These are phyloP conservation scores for Coemansia nantahalensis DNA, from an alignment of 192 early-diverging fungal species.

Conservation along the genomic window DNA sequence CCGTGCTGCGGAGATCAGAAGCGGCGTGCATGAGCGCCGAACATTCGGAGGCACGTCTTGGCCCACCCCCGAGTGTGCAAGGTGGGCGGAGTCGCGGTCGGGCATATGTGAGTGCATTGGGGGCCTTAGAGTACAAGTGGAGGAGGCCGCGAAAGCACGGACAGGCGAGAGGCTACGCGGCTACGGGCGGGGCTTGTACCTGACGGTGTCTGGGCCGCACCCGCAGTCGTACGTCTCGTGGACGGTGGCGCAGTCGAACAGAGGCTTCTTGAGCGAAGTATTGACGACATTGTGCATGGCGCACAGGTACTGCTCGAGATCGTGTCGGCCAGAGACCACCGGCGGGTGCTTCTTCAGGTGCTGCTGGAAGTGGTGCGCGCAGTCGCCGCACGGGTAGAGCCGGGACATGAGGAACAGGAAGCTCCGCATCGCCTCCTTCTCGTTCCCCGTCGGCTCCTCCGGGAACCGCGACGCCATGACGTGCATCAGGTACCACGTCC, in stretches of 20 bases:
- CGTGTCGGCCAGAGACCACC: conserved; percentile 65
- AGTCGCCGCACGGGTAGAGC: conserved; percentile 97
- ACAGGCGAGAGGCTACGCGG: neutral
- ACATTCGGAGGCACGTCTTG: too few species aligned
- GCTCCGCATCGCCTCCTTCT: conserved; percentile 70
- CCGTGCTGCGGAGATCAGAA: too few species aligned
- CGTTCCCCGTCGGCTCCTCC: conserved; percentile 67
- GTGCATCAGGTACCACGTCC: conserved; percentile 91
- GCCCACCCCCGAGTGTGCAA: too few species aligned
- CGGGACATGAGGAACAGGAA: conserved; percentile 81
- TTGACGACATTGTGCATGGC: conserved; percentile 92
- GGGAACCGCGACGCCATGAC: conserved; percentile 92
- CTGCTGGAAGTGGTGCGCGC: conserved; percentile 83
- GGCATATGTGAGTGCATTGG: too few species aligned
- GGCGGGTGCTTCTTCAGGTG: conserved; percentile 78
- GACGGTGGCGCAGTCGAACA: conserved; percentile 78
- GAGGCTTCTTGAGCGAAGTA: conserved; percentile 69
- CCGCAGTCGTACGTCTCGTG: conserved; percentile 85
- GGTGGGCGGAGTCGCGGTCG: too few species aligned
- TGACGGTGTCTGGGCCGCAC: conserved; percentile 57
- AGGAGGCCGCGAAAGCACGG: too few species aligned
- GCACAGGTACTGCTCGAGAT: conserved; percentile 85
- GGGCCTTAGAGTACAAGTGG: too few species aligned
- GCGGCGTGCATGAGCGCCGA: too few species aligned
- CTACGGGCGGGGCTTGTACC: conserved; percentile 31